Evolutionary conservation across 1,284 basidiomycete genomes (phyloP), one percentile per base, ranked within the genome.

Genomic region (Cystobasidiaceae sp.): DNA sequence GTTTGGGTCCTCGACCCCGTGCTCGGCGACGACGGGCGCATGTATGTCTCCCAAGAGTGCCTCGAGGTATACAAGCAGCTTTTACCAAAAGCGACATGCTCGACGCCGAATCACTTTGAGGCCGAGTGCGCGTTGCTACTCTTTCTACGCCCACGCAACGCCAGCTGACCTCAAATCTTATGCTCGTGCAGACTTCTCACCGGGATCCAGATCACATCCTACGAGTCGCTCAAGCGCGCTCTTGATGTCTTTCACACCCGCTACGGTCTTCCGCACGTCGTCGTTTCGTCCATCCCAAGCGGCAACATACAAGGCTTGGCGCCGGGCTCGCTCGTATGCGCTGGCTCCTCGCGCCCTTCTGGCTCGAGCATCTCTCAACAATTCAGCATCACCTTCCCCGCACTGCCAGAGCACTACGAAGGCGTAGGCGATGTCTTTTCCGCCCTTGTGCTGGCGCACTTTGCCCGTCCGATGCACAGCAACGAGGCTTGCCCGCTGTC

Each of bases 91-190:
- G 86, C 93, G 1, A 90, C 89, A 0, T 87, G 97, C 63, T 94
- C 97, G 70, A 93, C 94, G 0, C 94, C 94, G 0, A 99, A 99
- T 75, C 96, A 93, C 83, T 99, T 94, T 71, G 96, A 99, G 79
- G 89, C 89, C 61, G 93, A 97, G 90, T 93, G 75, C 76, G 87
- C 81, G 5, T n/a, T 28, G 54, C 39, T 25, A 3, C 11, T 27
- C 28, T 43, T 55, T 48, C 37, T 43, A 34, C n/a, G n/a, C n/a
- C n/a, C n/a, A n/a, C n/a, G n/a, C n/a, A n/a, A n/a, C n/a, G n/a
- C n/a, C n/a, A n/a, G n/a, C n/a, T n/a, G n/a, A n/a, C n/a, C n/a
- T n/a, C n/a, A n/a, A 43, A 39, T 67, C 28, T 33, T n/a, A 30
- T 25, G 30, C 15, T 58, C 23, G 25, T 19, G 1, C 73, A 92